These are phyloP conservation scores for Leccinum barrowsii DNA, from an alignment of 768 basidiomycete genomes.

Conservation along the genomic window DNA sequence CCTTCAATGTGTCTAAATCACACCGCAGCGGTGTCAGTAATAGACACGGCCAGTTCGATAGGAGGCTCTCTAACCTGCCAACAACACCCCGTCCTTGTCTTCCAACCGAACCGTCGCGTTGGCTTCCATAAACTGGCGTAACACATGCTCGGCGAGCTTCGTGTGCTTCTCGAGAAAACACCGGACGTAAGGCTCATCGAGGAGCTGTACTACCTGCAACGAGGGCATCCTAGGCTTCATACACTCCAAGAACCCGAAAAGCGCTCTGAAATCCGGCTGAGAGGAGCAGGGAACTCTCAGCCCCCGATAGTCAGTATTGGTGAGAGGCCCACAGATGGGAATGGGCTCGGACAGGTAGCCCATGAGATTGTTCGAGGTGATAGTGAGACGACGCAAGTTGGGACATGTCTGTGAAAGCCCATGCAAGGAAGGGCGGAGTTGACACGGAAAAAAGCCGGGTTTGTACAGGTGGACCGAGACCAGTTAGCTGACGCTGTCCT, in stretches of 20 bases:
- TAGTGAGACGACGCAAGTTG: neutral
- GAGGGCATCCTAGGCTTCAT: slow-evolving; percentile 13
- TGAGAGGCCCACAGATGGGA: neutral
- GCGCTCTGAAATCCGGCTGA: neutral
- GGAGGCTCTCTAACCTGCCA: slow-evolving; percentile 17
- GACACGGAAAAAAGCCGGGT: too few relatives aligned
- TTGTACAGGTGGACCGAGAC: too few relatives aligned
- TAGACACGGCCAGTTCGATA: neutral
- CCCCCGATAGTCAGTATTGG: neutral
- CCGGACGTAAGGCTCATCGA: slow-evolving; percentile 11
- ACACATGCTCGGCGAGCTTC: slow-evolving; percentile 6
- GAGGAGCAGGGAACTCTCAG: neutral
- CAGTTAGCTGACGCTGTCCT: too few relatives aligned
- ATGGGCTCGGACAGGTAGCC: neutral
- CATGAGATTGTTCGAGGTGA: neutral
- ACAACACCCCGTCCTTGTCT: slow-evolving; percentile 17
- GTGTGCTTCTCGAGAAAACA: slow-evolving; percentile 18
- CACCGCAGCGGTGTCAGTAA: neutral
- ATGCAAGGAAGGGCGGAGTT: too few relatives aligned
- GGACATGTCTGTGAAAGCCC: neutral
- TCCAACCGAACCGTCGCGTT: slow-evolving; percentile 17
- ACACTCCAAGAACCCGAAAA: slow-evolving; percentile 13
- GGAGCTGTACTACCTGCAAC: slow-evolving; percentile 21
- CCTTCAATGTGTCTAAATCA: slow-evolving; percentile 15
- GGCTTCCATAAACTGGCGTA: slow-evolving; percentile 7